Base-by-base conservation (phyloP, 495 filamentous ascomycete genomes). In the Aeminium ludgeri region DNA sequence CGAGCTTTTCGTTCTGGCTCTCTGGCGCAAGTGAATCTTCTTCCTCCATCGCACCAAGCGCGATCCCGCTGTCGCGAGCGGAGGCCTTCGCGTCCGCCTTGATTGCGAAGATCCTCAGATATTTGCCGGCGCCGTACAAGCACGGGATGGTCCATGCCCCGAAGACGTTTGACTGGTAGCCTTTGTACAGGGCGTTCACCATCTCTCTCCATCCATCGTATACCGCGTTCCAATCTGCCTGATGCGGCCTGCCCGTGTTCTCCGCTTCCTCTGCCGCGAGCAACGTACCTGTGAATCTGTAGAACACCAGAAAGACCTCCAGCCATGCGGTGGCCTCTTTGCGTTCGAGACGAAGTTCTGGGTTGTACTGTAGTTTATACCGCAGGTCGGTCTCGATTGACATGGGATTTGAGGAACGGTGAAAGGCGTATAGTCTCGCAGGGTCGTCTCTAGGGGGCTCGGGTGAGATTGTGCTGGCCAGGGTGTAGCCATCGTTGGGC, bases 181-280 rank as follows among this genome's bases (percentile, higher is more conserved):
- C 82, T 36, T 77, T 67, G n/a, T 81, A 73, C 23, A 92, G 53
- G 7, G 61, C 56, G 46, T 76, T 76, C 32, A 78, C 62, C 38
- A 92, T 46, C 6, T 84, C 80, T 51, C 80, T 87, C 86, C 87
- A 95, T 6, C 72, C 63, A 32, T 82, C 76, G 55, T 91, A 96
- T 0, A 85, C 80, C 28, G 67, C 73, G 8, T 66, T 63, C 75
- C 81, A 86, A 41, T 76, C 72, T 10, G 67, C 65, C 50, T 70
- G 60, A 1, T 20, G 19, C 1, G 37, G 20, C 20, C 40, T 55
- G 20, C 54, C 50, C 20, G 50, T 42, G 37, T 62, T 59, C 25
- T 43, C 41, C 15, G 43, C 50, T 38, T 64, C 58, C 36, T 63
- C 59, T 49, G 57, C 40, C 54, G n/a, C 34, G 11, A 56, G 40